Evolutionary conservation across 2,329 filamentous ascomycete species (phyloP), one percentile per base, ranked within the genome.

Genomic region (Ophiostoma novo-ulmi): DNA sequence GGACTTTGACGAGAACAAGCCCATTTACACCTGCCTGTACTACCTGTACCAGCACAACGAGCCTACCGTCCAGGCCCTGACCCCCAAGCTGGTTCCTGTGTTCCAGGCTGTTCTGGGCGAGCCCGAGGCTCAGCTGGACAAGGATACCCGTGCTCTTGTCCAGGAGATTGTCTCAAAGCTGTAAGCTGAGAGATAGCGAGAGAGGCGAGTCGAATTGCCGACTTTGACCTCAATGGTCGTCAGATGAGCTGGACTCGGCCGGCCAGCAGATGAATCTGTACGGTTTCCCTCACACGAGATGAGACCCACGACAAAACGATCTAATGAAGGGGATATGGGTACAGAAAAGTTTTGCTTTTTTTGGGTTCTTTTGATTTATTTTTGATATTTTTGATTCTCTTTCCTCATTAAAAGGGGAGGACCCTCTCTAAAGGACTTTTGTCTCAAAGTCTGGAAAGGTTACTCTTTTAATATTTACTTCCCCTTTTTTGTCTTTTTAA

Each of bases 1-100:
- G 78, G 95, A 98, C 80, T 98, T 88, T 76, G 93, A 97, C 81
- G 95, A 98, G 87, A 98, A 99, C 81, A 92, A 92, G 76, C 93
- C 95, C 10, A 89, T 98, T 72, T 99, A 91, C 82, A 87, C 91
- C 79, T 96, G 94, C 87, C 90, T 99, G 77, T 90, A 92, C 80
- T 89, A 91, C 80, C 86, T 98, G 74, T 97, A 93, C 79, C 86
- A 90, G 75, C 82, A 85, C 73, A 85, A 88, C 74, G 90, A 94
- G 80, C 82, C 85, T 14, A 90, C 88, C 1, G 85, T 94, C 66
- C 87, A 89, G 79, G 83, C 87, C 76, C 84, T 93, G 66, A 93
- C 91, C 5, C 85, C 88, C 52, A 85, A 88, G 77, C 83, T 95
- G 71, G 81, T 93, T 74, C 85, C 87, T 14, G 80, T 94, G 72